Percentiles rank a stretch among this genome's conserved stretches.
Conservation (phyloP, 805 yeast genomes). For the Lachancea kluyveri region DNA sequence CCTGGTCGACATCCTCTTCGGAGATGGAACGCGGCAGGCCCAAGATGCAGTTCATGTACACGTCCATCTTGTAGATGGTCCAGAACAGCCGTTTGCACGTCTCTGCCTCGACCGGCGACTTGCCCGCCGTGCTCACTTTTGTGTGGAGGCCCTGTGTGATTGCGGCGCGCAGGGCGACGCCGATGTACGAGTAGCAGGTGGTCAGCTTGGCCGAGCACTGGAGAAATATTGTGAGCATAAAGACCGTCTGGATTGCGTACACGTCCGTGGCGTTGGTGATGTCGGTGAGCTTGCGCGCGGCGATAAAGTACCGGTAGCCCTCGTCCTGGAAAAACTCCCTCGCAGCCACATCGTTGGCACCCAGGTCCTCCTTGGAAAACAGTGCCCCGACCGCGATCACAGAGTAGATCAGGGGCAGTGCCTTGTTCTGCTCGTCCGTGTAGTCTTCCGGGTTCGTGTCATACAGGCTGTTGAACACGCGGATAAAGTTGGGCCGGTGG, state of each 20-base stretch:
- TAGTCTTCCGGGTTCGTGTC: constrained; percentile 65
- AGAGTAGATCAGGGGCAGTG: constrained; percentile 74
- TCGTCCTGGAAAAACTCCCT: constrained; percentile 51
- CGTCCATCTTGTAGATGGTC: constrained; percentile 87
- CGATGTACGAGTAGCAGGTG: constrained; percentile 84
- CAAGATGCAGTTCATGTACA: constrained; percentile 78
- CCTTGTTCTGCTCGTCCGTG: constrained; percentile 66
- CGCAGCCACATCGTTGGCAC: constrained; percentile 29
- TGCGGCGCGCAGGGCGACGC: constrained; percentile 79
- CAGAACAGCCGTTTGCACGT: constrained; percentile 80
- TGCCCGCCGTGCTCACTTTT: constrained; percentile 50
- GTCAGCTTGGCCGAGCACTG: constrained; percentile 86
- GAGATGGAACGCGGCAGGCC: constrained; percentile 77
- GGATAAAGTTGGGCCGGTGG: constrained; percentile 74
- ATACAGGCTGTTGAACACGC: constrained; percentile 69
- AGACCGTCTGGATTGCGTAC: constrained; percentile 76
- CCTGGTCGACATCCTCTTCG: constrained; percentile 82
- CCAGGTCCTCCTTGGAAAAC: constrained; percentile 49
- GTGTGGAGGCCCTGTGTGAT: constrained; percentile 79
- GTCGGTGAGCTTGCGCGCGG: constrained; percentile 73
- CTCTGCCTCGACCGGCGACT: constrained; percentile 74
- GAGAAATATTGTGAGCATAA: constrained; percentile 77
- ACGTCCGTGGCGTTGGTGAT: constrained; percentile 77
- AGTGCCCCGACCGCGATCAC: constrained; percentile 87
- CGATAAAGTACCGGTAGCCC: constrained; percentile 73